Evolutionary conservation across 2,329 filamentous ascomycete genomes (phyloP), one percentile per base, ranked within the genome.

Genomic region (Bipolaris cookei): DNA sequence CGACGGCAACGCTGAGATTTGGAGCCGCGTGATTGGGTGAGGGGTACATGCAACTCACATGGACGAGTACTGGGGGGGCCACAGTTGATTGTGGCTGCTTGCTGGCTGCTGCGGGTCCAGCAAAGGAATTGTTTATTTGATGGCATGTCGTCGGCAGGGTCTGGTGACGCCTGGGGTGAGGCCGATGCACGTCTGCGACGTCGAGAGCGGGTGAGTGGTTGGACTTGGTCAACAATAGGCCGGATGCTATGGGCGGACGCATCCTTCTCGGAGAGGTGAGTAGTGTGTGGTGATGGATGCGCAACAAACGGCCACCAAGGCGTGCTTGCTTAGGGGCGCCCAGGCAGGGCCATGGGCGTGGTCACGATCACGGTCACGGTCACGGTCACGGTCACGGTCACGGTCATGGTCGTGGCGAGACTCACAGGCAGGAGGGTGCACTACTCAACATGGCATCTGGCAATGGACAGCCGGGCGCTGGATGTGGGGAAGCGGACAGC

Each of bases 21-120:
- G 75, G 75, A 54, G 60, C 50, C 58, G 67, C 50, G 68, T 68
- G 56, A 74, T 70, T 70, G 70, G 73, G 51, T 75, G 69, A 75
- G 53, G 38, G 16, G 21, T 23, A 41, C 43, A 48, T 45, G 53
- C 54, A 30, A 30, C 28, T 30, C 28, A 60, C 13, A 38, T 48
- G 56, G 57, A 53, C 59, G 34, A 54, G 34, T 56, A 58, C 61
- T 62, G 58, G 58, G 64, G 62, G 59, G 57, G 63, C 57, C 52
- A 65, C 65, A 69, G 69, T 64, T 68, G 66, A 69, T 67, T 65
- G 66, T 70, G 66, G 65, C 59, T 59, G 38, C 59, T 51, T 51
- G 37, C 61, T 61, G 61, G n/a, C 52, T 62, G 70, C 67, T 13
- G 28, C 10, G 28, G 64, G 60, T 58, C 51, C 44, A 54, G 62